Evolutionary conservation across 1,284 basidiomycete genomes (phyloP).

Genomic region (Heliocybe sulcata): DNA sequence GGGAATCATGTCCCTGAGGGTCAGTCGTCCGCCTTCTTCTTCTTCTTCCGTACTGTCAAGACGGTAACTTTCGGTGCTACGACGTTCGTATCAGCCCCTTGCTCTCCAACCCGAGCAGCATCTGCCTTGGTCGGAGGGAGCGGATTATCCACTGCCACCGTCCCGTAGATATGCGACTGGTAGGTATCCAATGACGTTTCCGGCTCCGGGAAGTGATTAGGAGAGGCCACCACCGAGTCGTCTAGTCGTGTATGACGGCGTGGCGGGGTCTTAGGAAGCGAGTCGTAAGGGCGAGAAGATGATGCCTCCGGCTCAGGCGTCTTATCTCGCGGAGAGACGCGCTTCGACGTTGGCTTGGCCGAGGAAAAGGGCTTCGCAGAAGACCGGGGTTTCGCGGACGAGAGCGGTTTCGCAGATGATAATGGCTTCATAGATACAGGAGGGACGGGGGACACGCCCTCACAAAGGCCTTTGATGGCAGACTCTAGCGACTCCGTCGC

Average conservation of each 20-base stretch:
- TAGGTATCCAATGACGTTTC: conserved; percentile 55
- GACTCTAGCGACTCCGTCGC: conserved; percentile 67
- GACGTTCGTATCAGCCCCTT: conserved; percentile 8
- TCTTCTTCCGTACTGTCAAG: conserved; percentile 46
- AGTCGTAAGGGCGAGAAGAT: neutral
- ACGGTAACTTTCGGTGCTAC: conserved; percentile 31
- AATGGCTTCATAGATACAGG: conserved; percentile 12
- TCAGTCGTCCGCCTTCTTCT: conserved; percentile 23
- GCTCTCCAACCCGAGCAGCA: neutral
- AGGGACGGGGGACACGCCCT: conserved; percentile 36
- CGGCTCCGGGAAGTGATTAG: conserved; percentile 61
- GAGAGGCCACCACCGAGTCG: conserved; percentile 25
- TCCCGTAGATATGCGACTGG: conserved; percentile 40
- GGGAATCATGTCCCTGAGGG: neutral
- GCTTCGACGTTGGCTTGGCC: neutral
- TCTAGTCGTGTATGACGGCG: neutral
- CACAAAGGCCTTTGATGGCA: conserved; percentile 63
- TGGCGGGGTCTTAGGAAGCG: conserved; percentile 39
- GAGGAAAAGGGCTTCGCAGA: neutral
- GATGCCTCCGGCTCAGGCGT: neutral
- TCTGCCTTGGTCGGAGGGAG: conserved; percentile 11
- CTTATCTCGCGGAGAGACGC: neutral
- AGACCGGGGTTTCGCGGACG: neutral
- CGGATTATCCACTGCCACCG: conserved; percentile 32
- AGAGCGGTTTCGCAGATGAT: conserved; percentile 3